Evolutionary conservation across 257 asterid genomes (phyloP), one percentile per base, ranked within the genome.

Genomic region (Echites panduratus): DNA sequence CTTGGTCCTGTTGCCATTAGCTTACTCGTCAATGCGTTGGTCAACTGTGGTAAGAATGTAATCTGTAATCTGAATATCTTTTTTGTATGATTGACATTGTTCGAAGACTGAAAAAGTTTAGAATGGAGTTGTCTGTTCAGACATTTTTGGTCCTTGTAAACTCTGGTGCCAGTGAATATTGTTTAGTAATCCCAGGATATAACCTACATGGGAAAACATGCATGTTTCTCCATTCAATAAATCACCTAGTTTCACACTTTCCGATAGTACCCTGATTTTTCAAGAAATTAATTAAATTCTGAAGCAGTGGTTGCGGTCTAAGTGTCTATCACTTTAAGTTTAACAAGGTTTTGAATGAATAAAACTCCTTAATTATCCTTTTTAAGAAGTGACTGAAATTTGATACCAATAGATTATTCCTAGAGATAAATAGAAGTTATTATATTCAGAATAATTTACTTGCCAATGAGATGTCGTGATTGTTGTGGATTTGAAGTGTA

Each of bases 1-100:
- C 78, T 91, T n/a, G 96, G 88, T 75, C 88, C 97, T 40, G 87
- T 94, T 78, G 88, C 96, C 53, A 79, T 91, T 79, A 94, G 98
- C 88, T 79, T 85, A 79, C 96, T 94, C 17, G 96, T 94, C 85
- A 94, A 89, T 79, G 88, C 96, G 52, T 76, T 94, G 86, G 67
- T 87, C 40, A 79, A 79, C 69, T 79, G 83, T 54, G 96, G 98
- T 94, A 85, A 81, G 90, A 73, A 70, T 68, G n/a, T 61, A 35
- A 38, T 29, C 48, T 13, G 22, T 68, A 16, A 44, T 35, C 41
- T 47, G 48, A 24, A 22, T 32, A 41, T 22, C 2, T 47, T 5
- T n/a, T n/a, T 64, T 56, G 17, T 7, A 22, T 10, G 20, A 29
- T 43, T 24, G 12, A 13, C 0, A 12, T 24, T 22, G 24, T 32